Conservation (phyloP, 768 basidiomycete species). For the Termitomyces sp. region DNA sequence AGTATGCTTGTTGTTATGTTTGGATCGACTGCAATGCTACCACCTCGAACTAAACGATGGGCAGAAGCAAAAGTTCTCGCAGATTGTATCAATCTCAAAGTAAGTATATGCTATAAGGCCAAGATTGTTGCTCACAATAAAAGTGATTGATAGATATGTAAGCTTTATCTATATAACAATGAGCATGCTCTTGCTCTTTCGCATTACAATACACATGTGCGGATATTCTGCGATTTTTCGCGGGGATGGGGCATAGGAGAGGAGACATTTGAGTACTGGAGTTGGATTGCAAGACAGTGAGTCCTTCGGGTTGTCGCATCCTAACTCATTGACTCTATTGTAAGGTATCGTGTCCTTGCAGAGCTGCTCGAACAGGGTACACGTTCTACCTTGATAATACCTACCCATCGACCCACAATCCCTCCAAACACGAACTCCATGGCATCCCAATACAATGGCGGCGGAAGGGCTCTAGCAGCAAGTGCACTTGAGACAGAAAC, state of each 20-base stretch:
- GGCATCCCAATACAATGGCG: slow-evolving; percentile 6
- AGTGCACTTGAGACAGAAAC: slow-evolving; percentile 49
- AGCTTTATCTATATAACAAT: slow-evolving; percentile 88
- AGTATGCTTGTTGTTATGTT: slow-evolving; percentile 83
- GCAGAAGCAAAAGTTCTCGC: slow-evolving; percentile 97
- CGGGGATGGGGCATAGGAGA: slow-evolving; percentile 95
- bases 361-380: slow-evolving; percentile 87
- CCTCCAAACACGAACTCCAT: slow-evolving; percentile 17
- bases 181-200: slow-evolving; percentile 79
- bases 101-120: slow-evolving; percentile 21
- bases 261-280: slow-evolving; percentile 97
- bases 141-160: slow-evolving; percentile 59
- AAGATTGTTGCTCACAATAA: not conserved
- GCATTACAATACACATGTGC: slow-evolving; percentile 82
- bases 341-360: slow-evolving; percentile 83
- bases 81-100: slow-evolving; percentile 91
- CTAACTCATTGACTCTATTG: not conserved
- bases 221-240: slow-evolving; percentile 82
- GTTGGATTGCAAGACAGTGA: slow-evolving; percentile 91
- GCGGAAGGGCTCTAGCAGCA: slow-evolving; percentile 5
- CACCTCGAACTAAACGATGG: slow-evolving; percentile 95
- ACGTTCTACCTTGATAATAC: slow-evolving; percentile 57
- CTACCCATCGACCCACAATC: slow-evolving; percentile 48
- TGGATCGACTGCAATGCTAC: slow-evolving; percentile 78
- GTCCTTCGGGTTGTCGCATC: slow-evolving; percentile 23